Base-by-base conservation (phyloP, 2,329 filamentous ascomycete species). In the Fusarium sp. region DNA sequence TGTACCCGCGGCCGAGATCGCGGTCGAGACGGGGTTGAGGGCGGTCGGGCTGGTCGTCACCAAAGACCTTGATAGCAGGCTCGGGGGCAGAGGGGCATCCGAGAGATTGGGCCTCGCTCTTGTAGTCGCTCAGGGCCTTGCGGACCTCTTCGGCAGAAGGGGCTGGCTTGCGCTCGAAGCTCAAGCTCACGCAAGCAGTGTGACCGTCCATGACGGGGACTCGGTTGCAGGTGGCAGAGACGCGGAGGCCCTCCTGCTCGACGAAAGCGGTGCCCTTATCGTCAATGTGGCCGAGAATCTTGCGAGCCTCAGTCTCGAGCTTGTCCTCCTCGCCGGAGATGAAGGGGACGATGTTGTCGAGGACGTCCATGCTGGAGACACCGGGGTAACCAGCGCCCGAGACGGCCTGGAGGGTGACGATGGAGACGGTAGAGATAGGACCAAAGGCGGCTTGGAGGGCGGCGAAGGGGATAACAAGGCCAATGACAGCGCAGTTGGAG, bases 401-500 rank as follows among this genome's bases (percentile, higher is more conserved):
- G 45, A 98, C 90, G 61, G 96, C 95, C 83, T 98, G 96, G 87
- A 97, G 90, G 43, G 96, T 98, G 74, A 98, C 94, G 53, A 98
- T 93, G 72, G 85, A 89, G 73, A 90, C 89, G 73, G 82, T 80
- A 66, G 93, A 91, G 72, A 97, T 92, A 74, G 91, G 90, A 44
- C 95, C 96, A 76, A 98, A 97, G 74, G 88, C 90, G 53, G 91
- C 88, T 80, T 97, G 92, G 36, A 98, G 88, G 17, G 95, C 95
- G 13, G 94, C 94, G 77, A 98, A 95, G 24, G 96, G 96, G 68
- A 97, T 97, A 65, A 98, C 95, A 61, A 98, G 89, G 48, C 95
- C 95, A 75, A 98, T 97, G 76, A 98, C 95, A 58, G 95, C 95
- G 83, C 96, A 99, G 84, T 98, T 98, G 71, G 94, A 97, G 85